These are phyloP conservation scores for Podaxis rugospora DNA, from an alignment of 768 basidiomycete species.

Conservation along the genomic window DNA sequence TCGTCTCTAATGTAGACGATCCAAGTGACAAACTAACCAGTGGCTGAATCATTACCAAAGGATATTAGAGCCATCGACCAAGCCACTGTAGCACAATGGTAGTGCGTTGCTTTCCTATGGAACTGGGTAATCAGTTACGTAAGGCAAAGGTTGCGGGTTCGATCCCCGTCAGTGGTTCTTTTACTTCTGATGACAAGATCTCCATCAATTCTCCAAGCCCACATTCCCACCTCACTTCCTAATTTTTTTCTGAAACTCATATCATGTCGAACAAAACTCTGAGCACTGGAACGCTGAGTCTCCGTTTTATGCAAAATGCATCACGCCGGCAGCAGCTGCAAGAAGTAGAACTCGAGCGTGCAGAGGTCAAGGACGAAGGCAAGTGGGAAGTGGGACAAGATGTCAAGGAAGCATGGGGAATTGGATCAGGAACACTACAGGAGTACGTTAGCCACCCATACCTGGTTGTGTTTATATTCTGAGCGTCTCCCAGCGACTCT, in stretches of 20 bases:
- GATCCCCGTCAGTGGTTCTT: conserved; percentile 13
- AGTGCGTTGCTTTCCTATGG: conserved; percentile 15
- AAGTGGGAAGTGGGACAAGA: conserved; percentile 17
- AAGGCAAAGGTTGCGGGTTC: conserved; percentile 16
- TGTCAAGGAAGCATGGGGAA: conserved; percentile 16
- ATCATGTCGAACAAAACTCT: conserved; percentile 13
- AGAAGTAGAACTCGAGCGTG: conserved; percentile 11
- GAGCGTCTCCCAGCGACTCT: conserved; percentile 4
- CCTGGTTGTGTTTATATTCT: not conserved
- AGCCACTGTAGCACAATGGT: conserved; percentile 16
- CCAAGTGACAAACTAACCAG: no score
- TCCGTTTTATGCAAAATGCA: conserved; percentile 19
- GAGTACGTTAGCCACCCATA: not conserved
- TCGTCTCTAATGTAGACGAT: no score
- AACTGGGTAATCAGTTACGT: not conserved
- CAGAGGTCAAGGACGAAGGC: conserved; percentile 15
- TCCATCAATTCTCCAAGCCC: not conserved
- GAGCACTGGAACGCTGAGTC: conserved; percentile 15
- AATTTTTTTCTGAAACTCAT: not conserved
- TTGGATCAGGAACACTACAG: not conserved
- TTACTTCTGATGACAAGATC: not conserved
- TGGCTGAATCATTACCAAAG: no score
- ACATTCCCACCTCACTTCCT: not conserved
- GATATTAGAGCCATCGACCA: not conserved
- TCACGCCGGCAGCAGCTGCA: conserved; percentile 10